Base-by-base conservation (phyloP, 179 eudicot species). In the Dionaea muscipula region DNA sequence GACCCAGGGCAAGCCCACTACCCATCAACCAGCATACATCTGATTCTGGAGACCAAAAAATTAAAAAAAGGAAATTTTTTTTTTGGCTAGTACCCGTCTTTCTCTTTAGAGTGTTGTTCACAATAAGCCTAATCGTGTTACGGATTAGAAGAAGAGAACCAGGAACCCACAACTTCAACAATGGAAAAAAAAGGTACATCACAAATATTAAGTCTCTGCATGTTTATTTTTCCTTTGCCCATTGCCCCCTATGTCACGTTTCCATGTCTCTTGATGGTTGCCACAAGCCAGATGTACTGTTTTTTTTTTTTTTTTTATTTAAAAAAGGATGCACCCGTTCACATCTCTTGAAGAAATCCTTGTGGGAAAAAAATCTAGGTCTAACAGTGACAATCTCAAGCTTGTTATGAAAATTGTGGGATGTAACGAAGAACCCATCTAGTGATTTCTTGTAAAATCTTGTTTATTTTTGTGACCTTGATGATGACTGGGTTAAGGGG, bases 1-100 rank as follows among this genome's bases (percentile, higher is more conserved):
- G 79, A 67, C 79, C 73, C 60, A 59, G 51, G 67, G 39, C 70
- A 68, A 24, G 69, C 62, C 68, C 69, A 40, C 56, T 10, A 52
- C 66, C 48, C 31, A n/a, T 23, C 64, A 40, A 31, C 33, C 19
- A 1, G 23, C 28, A 25, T 11, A 31, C 35, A 31, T 31, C 35
- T 31, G 5, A 31, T 31, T 31, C 10, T 31, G n/a, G n/a, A 40
- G 41, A 20, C n/a, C 8, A 39, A 15, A 36, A 11, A 38, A 18
- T 21, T 39, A 56, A 56, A 46, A 43, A 26, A 59, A 53, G 68
- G 56, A 53, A 61, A 59, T 64, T 66, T 57, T 61, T 23, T 56
- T 47, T 51, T 17, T 20, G 20, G 11, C 48, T 47, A 47, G 54
- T 13, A 39, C 47, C 24, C 22, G 21, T 24, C 61, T 36, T 39